A percentile compares a stretch with the other conserved stretches of the same genome.
These are phyloP conservation scores for Sinapis alba DNA, from an alignment of 441 rosid species.

Conservation along the genomic window DNA sequence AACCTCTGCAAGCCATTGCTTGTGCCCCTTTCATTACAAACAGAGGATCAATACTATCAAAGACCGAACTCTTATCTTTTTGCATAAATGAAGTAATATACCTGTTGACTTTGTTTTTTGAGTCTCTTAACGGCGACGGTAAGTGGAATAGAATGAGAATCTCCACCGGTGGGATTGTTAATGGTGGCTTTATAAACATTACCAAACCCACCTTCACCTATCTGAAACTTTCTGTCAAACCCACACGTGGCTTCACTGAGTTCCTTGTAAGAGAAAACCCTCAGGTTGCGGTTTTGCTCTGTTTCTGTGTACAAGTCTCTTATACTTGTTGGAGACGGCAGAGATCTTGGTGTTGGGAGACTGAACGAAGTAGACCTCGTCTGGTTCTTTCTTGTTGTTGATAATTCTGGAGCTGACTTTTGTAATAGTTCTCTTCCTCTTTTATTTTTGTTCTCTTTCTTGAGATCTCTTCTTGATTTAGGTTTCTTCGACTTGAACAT, in stretches of 20 bases:
- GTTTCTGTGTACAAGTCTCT: slow-evolving; percentile 50
- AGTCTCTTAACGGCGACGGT: slow-evolving; percentile 62
- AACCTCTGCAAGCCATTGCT: slow-evolving; percentile 57
- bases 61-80: not conserved
- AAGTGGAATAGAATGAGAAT: slow-evolving; percentile 32
- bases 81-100: not conserved
- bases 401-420: slow-evolving; percentile 44
- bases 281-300: slow-evolving; percentile 42
- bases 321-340: slow-evolving; percentile 64
- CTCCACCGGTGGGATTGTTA: slow-evolving; percentile 14
- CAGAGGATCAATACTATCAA: slow-evolving; percentile 17
- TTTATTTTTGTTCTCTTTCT: not conserved
- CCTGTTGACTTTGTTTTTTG: slow-evolving; percentile 54
- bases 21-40: slow-evolving; percentile 46
- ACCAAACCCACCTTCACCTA: slow-evolving; percentile 71
- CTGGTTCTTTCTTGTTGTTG: not conserved
- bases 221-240: slow-evolving; percentile 47
- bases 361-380: not conserved
- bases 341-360: slow-evolving; percentile 32
- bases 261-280: slow-evolving; percentile 50
- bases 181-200: slow-evolving; percentile 55
- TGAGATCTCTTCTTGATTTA: slow-evolving; percentile 19
- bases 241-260: slow-evolving; percentile 50
- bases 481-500: slow-evolving; percentile 52
- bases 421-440: slow-evolving; percentile 7